phyloP scores from a whole-genome alignment of 352 stramenopile species.

The Pythium phragmitis region DNA sequence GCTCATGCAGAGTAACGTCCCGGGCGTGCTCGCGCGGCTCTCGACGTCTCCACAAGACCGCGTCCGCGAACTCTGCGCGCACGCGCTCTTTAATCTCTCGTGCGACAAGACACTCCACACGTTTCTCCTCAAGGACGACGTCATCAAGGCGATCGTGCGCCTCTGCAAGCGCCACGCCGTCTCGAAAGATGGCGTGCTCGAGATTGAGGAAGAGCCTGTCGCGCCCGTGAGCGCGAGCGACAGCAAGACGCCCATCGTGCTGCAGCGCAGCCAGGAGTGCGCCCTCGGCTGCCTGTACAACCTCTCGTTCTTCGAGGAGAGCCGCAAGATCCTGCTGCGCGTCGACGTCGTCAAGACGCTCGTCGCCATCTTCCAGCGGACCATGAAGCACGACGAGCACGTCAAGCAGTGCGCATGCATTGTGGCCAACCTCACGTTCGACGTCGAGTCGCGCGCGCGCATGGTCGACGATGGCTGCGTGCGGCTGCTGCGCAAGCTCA shows the following conservation, averaged over 20 bases:
- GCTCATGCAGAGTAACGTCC: conserved; percentile 71
- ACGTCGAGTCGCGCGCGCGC: conserved; percentile 47
- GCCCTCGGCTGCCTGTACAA: conserved; percentile 77
- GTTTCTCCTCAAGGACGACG: conserved; percentile 69
- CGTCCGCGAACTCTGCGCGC: conserved; percentile 67
- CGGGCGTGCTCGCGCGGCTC: conserved; percentile 49
- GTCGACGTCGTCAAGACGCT: conserved; percentile 65
- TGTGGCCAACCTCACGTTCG: conserved; percentile 77
- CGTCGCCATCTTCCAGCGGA: conserved; percentile 63
- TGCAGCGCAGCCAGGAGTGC: conserved; percentile 68
- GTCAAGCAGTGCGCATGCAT: conserved; percentile 64
- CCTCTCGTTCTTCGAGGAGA: conserved; percentile 71
- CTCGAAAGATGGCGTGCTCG: conserved; percentile 41
- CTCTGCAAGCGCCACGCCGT: conserved; percentile 56
- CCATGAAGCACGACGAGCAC: conserved; percentile 62
- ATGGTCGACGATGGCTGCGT: conserved; percentile 73
- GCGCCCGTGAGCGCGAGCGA: conserved; percentile 28
- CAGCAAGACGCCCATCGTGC: conserved; percentile 38
- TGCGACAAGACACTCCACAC: conserved; percentile 65
- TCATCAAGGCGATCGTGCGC: conserved; percentile 65
- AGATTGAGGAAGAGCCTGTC: conserved; percentile 55
- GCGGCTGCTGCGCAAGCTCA: conserved; percentile 63
- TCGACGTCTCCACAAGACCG: conserved; percentile 44
- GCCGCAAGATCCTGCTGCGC: conserved; percentile 56
- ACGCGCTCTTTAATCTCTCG: conserved; percentile 81